Conservation (phyloP, 768 basidiomycete genomes). For the Flagelloscypha sp. region DNA sequence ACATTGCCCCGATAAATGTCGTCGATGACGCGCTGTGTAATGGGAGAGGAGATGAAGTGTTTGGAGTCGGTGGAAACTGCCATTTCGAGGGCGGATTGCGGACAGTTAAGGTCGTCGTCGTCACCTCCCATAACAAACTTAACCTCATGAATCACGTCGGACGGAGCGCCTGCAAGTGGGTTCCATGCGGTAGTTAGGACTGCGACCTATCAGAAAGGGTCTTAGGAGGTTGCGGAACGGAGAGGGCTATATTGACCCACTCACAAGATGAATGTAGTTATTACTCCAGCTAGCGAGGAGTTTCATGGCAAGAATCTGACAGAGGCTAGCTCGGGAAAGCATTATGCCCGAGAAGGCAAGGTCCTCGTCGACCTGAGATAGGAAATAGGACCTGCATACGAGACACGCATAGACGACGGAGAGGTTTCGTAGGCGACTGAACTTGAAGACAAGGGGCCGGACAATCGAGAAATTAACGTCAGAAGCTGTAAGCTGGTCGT, state of each 20-base stretch:
- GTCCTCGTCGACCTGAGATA: constrained; percentile 57
- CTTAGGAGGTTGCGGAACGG: neutral
- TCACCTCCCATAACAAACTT: constrained; percentile 46
- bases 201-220: constrained; percentile 28
- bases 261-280: constrained; percentile 63
- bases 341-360: constrained; percentile 74
- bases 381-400: constrained; percentile 72
- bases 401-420: constrained; percentile 71
- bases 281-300: constrained; percentile 67
- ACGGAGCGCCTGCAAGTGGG: constrained; percentile 70
- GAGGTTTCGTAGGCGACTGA: constrained; percentile 46
- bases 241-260: neutral
- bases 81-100: constrained; percentile 86
- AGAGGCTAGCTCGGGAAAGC: constrained; percentile 63
- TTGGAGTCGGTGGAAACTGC: constrained; percentile 84
- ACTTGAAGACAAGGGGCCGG: constrained; percentile 69
- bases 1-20: constrained; percentile 82
- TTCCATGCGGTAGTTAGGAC: constrained; percentile 81
- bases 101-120: constrained; percentile 56
- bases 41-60: constrained; percentile 70
- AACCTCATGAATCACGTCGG: constrained; percentile 60
- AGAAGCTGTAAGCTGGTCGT: constrained; percentile 72
- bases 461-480: constrained; percentile 79
- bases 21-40: constrained; percentile 81
- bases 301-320: constrained; percentile 87